Conservation (phyloP, 805 yeast genomes). For the Saturnispora ahearnii region DNA sequence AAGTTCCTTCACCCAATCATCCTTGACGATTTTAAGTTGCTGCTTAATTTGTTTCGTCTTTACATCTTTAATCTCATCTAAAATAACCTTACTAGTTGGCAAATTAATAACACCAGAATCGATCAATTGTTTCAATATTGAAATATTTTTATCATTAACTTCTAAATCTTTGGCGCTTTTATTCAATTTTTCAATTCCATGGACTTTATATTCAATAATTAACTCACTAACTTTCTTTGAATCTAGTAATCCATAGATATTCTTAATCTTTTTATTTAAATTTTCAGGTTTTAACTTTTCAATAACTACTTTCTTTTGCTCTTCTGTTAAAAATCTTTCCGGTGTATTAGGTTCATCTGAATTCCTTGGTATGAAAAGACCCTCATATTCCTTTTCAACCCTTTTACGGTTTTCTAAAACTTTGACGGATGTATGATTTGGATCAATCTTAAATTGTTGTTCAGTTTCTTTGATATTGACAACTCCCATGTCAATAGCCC, state of each 20-base stretch:
- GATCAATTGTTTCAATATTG: constrained; percentile 13
- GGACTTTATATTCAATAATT: constrained; percentile 16
- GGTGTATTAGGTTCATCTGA: constrained; percentile 15
- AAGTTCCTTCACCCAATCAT: constrained; percentile 13
- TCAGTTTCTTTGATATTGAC: constrained; percentile 15
- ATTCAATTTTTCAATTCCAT: constrained; percentile 6
- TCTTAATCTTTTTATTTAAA: constrained; percentile 4
- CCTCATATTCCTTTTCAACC: constrained; percentile 17
- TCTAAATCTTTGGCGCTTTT: constrained; percentile 9
- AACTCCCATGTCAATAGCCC: constrained; percentile 21
- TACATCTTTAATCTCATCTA: constrained; percentile 10
- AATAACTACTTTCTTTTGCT: constrained; percentile 7
- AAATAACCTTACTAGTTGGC: constrained; percentile 21
- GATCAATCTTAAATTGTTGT: constrained; percentile 6
- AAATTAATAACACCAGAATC: constrained; percentile 15
- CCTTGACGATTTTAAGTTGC: constrained; percentile 19
- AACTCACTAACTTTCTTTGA: constrained; percentile 16
- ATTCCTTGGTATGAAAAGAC: constrained; percentile 12
- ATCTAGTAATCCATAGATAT: constrained; percentile 14
- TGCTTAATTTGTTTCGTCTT: constrained; percentile 15
- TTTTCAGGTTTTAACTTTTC: constrained; percentile 8
- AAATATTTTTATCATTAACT: constrained; percentile 13
- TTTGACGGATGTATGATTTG: constrained; percentile 18
- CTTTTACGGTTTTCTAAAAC: constrained; percentile 18
- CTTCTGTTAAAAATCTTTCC: constrained; percentile 15